phyloP scores from a whole-genome alignment of 306 rosid species.

The Trifolium repens region DNA sequence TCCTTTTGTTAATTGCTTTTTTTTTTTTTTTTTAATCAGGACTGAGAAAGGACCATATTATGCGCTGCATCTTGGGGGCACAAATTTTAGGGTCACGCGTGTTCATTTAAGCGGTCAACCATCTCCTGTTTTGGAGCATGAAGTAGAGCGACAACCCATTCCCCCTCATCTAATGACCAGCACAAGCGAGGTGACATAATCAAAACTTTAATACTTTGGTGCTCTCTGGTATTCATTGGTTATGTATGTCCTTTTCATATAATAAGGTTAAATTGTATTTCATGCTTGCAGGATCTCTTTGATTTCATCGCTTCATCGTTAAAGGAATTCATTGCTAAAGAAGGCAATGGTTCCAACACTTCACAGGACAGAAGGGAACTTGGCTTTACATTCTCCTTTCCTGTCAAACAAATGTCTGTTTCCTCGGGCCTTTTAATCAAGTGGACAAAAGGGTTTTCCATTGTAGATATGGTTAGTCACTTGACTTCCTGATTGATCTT shows the following conservation, averaged over 20 bases:
- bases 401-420: constrained; percentile 75
- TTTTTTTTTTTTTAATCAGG: constrained; percentile 50
- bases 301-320: constrained; percentile 81
- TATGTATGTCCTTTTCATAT: constrained; percentile 17
- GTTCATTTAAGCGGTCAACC: constrained; percentile 71
- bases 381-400: constrained; percentile 96
- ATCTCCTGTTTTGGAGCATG: constrained; percentile 54
- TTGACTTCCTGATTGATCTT: constrained; percentile 39
- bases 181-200: constrained; percentile 69
- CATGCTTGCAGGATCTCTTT: constrained; percentile 73
- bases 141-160: constrained; percentile 72
- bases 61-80: constrained; percentile 91
- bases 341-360: constrained; percentile 57
- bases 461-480: constrained; percentile 76
- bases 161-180: constrained; percentile 76
- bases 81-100: constrained; percentile 87
- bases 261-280: constrained; percentile 27
- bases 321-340: constrained; percentile 68
- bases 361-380: constrained; percentile 64
- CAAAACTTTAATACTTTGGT: constrained; percentile 3
- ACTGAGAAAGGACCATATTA: constrained; percentile 81
- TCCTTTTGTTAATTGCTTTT: constrained; percentile 8
- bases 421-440: constrained; percentile 83
- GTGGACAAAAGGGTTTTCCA: constrained; percentile 88
- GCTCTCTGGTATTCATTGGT: constrained; percentile 12